These are phyloP conservation scores for Hevea brasiliensis DNA, from an alignment of 345 rosid species.

Conservation along the genomic window DNA sequence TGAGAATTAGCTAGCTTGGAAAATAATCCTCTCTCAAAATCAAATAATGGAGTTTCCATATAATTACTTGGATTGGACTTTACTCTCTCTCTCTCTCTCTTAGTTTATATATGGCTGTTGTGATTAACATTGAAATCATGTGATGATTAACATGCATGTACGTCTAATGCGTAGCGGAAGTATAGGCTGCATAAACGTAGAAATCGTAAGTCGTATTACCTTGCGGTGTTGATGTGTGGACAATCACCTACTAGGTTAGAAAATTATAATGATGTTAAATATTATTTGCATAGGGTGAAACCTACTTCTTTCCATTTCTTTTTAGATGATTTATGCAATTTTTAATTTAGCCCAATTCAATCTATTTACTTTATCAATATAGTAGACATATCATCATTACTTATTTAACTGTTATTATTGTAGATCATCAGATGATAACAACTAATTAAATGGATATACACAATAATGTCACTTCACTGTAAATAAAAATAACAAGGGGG, in stretches of 20 bases:
- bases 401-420: too few species aligned
- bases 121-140: not conserved
- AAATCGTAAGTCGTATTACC: not conserved
- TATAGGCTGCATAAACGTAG: not conserved
- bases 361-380: constrained; percentile 1
- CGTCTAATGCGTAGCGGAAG: not conserved
- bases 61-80: too few species aligned
- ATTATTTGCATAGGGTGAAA: not conserved
- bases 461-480: too few species aligned
- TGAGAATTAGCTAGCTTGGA: not conserved
- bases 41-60: not conserved
- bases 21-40: not conserved
- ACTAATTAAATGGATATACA: too few species aligned
- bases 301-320: not conserved
- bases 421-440: too few species aligned
- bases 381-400: not conserved
- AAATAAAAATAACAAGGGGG: not conserved
- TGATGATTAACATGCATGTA: not conserved
- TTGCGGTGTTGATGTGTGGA: not conserved
- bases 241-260: not conserved
- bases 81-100: too few species aligned
- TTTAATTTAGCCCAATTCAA: not conserved
- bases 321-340: not conserved
- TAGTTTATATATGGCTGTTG: too few species aligned
- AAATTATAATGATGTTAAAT: not conserved